Evolutionary conservation across 2,329 filamentous ascomycete species (phyloP), one percentile per base, ranked within the genome.

Genomic region (Colletotrichum ledebouriae): DNA sequence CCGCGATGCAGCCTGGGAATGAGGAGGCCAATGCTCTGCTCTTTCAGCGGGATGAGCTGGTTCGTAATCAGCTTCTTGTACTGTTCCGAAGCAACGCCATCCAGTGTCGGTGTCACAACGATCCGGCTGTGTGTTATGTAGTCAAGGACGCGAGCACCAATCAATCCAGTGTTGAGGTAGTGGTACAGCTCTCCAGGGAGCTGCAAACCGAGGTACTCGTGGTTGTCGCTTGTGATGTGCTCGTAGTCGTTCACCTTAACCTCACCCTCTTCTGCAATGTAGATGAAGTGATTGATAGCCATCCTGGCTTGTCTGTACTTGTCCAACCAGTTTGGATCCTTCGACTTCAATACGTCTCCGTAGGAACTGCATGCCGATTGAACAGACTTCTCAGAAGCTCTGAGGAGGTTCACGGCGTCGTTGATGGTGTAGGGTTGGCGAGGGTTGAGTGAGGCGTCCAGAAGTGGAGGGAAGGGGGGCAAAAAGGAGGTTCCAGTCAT

Each of bases 131-230:
- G 91, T 4, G 93, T 92, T 73, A 97, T 89, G 86, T 90, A 95
- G 77, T 92, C 93, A 12, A 97, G 86, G 42, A 97, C 85, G 55
- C 93, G 89, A 25, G 94, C 86, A 33, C 93, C 89, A 71, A 98
- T 89, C 49, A 98, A 82, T 39, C 94, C 96, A 59, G 88, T 90
- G 67, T 94, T 94, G 57, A 98, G 85, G 78, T 98, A 98, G 78
- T 94, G 92, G 77, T 95, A 94, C 17, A 98, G 84, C 79, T 99
- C 96, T 46, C 94, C 90, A 0, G 96, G 94, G 5, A 99, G 84
- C 68, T 94, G 92, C 67, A 97, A 88, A n/a, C 94, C 94, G 70
- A 98, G 88, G 76, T 98, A 94, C 75, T 95, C 91, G 76, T 97
- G 93, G 72, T 96, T 90, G 76, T 98, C 94, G 52, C 87, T 87